Conservation (phyloP, 805 yeast species). For the Ascoidea tarda region DNA sequence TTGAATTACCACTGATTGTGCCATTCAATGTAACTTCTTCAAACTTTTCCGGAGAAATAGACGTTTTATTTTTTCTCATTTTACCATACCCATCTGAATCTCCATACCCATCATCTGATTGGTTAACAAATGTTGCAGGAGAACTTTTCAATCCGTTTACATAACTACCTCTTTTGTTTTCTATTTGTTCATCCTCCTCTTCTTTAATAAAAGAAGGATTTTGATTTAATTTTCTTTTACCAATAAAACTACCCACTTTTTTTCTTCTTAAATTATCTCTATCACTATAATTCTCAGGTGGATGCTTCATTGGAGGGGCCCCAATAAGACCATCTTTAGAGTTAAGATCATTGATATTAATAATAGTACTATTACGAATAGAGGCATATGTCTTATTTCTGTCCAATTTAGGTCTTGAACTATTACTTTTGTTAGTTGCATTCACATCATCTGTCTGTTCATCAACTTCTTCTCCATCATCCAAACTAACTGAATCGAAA, state of each 20-base stretch:
- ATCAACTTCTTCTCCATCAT: background rate
- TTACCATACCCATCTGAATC: background rate
- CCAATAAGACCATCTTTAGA: background rate
- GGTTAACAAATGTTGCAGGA: background rate
- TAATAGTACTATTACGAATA: slow-evolving; percentile 1
- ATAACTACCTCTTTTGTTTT: background rate
- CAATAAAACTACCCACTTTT: background rate
- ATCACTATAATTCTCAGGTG: background rate
- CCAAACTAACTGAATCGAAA: background rate
- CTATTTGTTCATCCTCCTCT: background rate
- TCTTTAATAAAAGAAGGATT: background rate
- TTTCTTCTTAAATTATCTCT: background rate
- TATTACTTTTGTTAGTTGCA: background rate
- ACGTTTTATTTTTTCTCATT: slow-evolving; percentile 1
- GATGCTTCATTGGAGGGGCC: background rate
- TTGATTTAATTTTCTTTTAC: background rate
- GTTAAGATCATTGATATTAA: slow-evolving; percentile 4
- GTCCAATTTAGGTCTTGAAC: slow-evolving; percentile 2
- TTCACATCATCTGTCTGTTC: slow-evolving; percentile 1
- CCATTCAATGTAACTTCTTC: slow-evolving; percentile 1
- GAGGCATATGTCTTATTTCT: slow-evolving; percentile 6
- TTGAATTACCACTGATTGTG: background rate
- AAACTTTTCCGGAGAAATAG: slow-evolving; percentile 7
- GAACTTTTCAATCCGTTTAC: background rate
- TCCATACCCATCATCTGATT: background rate